Base-by-base conservation (phyloP, 2,329 filamentous ascomycete species). In the Fusarium kyushuense region DNA sequence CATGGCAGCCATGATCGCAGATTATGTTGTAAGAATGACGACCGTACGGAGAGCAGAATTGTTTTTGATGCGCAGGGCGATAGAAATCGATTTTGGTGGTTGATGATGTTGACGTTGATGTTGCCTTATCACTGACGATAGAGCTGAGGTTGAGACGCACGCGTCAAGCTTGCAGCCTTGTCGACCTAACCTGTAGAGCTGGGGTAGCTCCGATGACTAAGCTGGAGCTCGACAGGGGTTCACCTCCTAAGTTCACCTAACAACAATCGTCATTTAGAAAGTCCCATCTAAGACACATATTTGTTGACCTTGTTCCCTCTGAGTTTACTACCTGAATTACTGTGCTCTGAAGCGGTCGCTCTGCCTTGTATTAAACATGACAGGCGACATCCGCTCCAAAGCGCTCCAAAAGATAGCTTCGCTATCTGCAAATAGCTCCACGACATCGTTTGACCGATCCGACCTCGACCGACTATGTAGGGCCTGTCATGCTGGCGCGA, bases 331-430 rank as follows among this genome's bases (percentile, higher is more conserved):
- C 35, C 46, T 57, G 35, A 46, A 27, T 52, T 49, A 13, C 51
- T 67, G 25, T 52, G 21, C 27, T 65, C 46, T 43, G 21, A 54
- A 38, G 40, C 35, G 41, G 42, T 36, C 29, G 51, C 25, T 33
- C 27, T 30, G 58, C 52, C 40, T 36, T 14, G 27, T 21, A 16
- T 35, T n/a, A 42, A 77, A 54, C 61, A 87, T 87, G 79, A 79
- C 83, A 67, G 83, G 84, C 75, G 82, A 87, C 72, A 84, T 90
- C 65, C 87, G 89, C 75, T 86, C 85, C 67, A 84, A 83, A 75
- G 89, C 89, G 69, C 81, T 91, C 58, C 82, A 90, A 78, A 90
- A 88, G 80, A 89, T 91, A 69, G 89, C 89, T 41, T 83, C 84
- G 45, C 82, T 91, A 54, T 89, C 89, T 16, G 86, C 88, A 29